Base-by-base conservation (phyloP, 2,329 filamentous ascomycete species). In the Ascochyta fabae region DNA sequence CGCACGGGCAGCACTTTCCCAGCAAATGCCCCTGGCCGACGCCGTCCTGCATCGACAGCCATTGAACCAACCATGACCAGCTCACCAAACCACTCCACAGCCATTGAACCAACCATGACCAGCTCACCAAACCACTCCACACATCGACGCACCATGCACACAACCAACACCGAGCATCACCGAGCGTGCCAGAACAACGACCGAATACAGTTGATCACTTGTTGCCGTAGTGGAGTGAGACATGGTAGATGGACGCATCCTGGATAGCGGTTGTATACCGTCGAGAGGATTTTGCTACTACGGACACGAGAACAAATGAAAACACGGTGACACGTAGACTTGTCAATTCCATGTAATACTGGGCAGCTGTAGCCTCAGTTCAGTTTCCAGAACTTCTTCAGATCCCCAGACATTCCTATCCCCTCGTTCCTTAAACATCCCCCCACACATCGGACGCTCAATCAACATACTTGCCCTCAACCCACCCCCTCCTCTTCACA, bases 401-500 rank as follows among this genome's bases (percentile, higher is more conserved):
- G 19, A 19, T 19, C 19, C 19, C 19, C 19, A 19, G 19, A 19
- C 19, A 19, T 19, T 19, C 19, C 19, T 19, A 19, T 19, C 19
- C 19, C 19, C 19, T 19, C 19, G 19, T 26, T 9, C 26, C 8
- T 6, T 9, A 4, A 26, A 26, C 27, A 3, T 10, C 12, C 27
- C 27, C 27, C 12, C 27, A 10, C n/a, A 3, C 16, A 19, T n/a
- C 29, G 19, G 24, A 15, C 33, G 41, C 38, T 66, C 67, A 81
- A 38, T 81, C 78, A 48, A 81, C 71, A 65, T 86, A 80, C 73
- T 79, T 83, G 40, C 93, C 93, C 60, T 88, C 85, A 3, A 86
- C 84, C 94, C 93, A 98, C 46, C 87, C 88, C 77, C 83, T 89
- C 73, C 90, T 86, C 87, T 96, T 98, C 16, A 90, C 84, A 6